phyloP scores from a whole-genome alignment of 768 basidiomycete species.

The Clavulina sp. region DNA sequence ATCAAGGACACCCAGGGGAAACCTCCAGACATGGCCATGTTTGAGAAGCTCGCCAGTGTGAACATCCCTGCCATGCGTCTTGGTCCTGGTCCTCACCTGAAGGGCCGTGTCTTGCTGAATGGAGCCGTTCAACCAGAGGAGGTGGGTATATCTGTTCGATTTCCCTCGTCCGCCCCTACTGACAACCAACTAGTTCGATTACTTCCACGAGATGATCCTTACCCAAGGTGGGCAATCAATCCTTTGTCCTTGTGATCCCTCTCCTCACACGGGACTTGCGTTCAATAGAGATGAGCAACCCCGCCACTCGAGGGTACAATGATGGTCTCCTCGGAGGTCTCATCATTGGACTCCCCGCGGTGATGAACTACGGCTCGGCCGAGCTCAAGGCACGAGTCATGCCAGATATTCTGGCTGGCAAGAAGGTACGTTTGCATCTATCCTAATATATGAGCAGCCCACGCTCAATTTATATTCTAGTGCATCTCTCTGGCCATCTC shows the following conservation, averaged over 20 bases:
- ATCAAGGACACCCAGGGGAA: slow-evolving; percentile 77
- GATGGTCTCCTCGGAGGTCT: slow-evolving; percentile 29
- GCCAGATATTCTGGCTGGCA: slow-evolving; percentile 47
- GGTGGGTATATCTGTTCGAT: not conserved
- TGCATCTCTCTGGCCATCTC: slow-evolving; percentile 77
- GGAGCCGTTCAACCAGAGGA: slow-evolving; percentile 64
- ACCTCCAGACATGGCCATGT: slow-evolving; percentile 63
- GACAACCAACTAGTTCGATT: slow-evolving; percentile 38
- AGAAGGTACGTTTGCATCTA: slow-evolving; percentile 28
- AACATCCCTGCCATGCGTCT: slow-evolving; percentile 80
- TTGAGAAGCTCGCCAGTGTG: slow-evolving; percentile 64
- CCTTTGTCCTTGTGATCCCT: too few relatives aligned
- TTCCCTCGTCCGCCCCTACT: not conserved
- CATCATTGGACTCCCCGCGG: slow-evolving; percentile 72
- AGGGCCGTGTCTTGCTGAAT: slow-evolving; percentile 57
- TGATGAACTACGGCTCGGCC: slow-evolving; percentile 57
- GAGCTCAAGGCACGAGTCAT: slow-evolving; percentile 32
- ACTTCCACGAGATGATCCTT: slow-evolving; percentile 82
- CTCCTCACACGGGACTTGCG: too few relatives aligned
- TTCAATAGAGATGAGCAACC: slow-evolving; percentile 71
- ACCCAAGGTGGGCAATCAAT: too few relatives aligned
- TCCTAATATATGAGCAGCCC: not conserved
- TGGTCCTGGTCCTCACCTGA: slow-evolving; percentile 80
- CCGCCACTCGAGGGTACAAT: slow-evolving; percentile 71
- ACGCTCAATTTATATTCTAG: slow-evolving; percentile 10